Conservation (phyloP, 106 monocot species). For the Alisma plantagoaquatica region DNA sequence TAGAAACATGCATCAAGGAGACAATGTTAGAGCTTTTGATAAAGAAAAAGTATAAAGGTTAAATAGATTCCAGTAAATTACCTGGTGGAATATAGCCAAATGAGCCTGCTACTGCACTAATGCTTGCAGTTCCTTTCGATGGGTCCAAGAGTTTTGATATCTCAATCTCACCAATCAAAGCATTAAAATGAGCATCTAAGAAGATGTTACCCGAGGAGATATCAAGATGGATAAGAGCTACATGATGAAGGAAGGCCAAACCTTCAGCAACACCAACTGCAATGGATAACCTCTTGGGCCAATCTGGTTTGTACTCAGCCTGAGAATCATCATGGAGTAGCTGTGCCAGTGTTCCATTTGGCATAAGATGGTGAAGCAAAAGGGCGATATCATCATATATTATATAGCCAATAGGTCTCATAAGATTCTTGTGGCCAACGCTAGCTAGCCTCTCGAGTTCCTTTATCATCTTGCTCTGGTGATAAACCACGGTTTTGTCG, state of each 20-base stretch:
- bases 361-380: slow-evolving; percentile 56
- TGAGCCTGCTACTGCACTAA: slow-evolving; percentile 88
- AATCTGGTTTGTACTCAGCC: slow-evolving; percentile 30
- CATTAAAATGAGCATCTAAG: slow-evolving; percentile 55
- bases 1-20: too few species aligned
- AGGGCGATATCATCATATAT: slow-evolving; percentile 81
- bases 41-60: background rate
- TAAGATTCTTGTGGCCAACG: slow-evolving; percentile 47
- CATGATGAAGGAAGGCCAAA: slow-evolving; percentile 62
- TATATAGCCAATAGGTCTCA: slow-evolving; percentile 76
- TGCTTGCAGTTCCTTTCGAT: slow-evolving; percentile 88
- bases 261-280: slow-evolving; percentile 69
- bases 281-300: slow-evolving; percentile 47
- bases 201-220: slow-evolving; percentile 60
- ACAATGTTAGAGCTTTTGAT: too few species aligned
- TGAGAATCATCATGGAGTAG: slow-evolving; percentile 28
- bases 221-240: slow-evolving; percentile 75
- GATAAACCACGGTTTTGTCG: slow-evolving; percentile 44
- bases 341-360: slow-evolving; percentile 63
- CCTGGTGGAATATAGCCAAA: slow-evolving; percentile 93
- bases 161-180: slow-evolving; percentile 74
- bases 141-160: slow-evolving; percentile 83
- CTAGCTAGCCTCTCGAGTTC: slow-evolving; percentile 70
- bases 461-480: slow-evolving; percentile 72
- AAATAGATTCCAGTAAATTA: slow-evolving; percentile 8